Base-by-base conservation (phyloP, 2,329 filamentous ascomycete species). In the Mycosphaerelloides madeirae region DNA sequence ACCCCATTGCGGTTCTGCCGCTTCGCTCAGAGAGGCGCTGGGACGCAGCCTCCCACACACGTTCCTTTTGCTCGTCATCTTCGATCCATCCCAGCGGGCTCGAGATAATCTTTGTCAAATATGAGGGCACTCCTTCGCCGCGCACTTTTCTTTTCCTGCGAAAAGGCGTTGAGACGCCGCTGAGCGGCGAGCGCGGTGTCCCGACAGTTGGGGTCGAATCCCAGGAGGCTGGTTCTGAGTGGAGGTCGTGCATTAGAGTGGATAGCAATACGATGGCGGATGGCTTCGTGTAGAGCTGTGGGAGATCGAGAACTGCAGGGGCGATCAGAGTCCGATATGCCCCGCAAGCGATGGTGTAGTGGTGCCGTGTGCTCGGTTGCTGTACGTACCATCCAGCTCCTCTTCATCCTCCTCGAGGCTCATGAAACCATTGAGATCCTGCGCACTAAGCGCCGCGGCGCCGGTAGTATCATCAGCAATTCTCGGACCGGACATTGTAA, bases 11-110 rank as follows among this genome's bases (percentile, higher is more conserved):
- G 68, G 64, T 78, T 41, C 93, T 78, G 1, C 93, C 93, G 50
- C 89, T 95, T 13, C 91, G 78, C 66, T 96, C 90, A 33, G 87
- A 84, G 49, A 97, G 77, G 37, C 91, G 77, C 48, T 78, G 77
- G 55, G 88, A 89, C 1, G 91, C 89, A 53, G 83, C 73, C 35
- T 85, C 81, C 86, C 89, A 95, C 12, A 94, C 67, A 5, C 67
- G 60, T 61, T 91, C 87, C 58, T 76, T 79, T 52, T 78, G 71
- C 3, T 79, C 78, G 18, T 87, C 83, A 46, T 80, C 73, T 6
- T 75, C 64, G 44, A 91, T 77, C 87, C 87, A 93, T 13, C 65
- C 62, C 29, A 93, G 71, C 3, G 74, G 70, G 57, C 76, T 87
- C 57, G 78, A 77, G 57, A 90, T 77, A 53, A 91, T 81, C 33